Evolutionary conservation across 2,329 filamentous ascomycete species (phyloP).

Genomic region (Stemphylium vesicarium): DNA sequence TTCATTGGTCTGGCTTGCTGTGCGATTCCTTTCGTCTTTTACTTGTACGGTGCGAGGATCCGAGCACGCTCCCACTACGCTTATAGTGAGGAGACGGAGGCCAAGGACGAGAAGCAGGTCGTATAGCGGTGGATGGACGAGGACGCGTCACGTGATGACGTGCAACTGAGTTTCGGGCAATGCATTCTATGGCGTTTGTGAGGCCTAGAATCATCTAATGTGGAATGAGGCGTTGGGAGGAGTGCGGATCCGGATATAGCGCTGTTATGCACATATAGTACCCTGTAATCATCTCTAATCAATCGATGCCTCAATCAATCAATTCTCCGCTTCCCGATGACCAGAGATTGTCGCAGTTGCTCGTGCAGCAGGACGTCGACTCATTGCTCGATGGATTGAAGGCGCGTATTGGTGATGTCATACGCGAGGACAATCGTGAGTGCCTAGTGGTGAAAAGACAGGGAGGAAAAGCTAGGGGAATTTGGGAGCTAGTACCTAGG

Average conservation of each 20-base stretch:
- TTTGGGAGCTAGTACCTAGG: not conserved
- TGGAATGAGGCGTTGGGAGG: not conserved
- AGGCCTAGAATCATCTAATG: not conserved
- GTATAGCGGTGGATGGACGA: conserved; percentile 11
- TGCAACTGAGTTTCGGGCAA: conserved; percentile 3
- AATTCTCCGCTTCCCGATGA: not conserved
- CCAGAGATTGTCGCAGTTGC: not conserved
- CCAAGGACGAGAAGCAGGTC: conserved; percentile 31
- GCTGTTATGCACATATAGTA: not conserved
- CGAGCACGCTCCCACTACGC: conserved; percentile 74
- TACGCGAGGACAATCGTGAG: not conserved
- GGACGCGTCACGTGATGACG: conserved; percentile 6
- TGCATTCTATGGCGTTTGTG: conserved; percentile 18
- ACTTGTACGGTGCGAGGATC: conserved; percentile 75
- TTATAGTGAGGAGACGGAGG: conserved; percentile 65
- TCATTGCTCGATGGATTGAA: not conserved
- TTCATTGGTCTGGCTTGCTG: conserved; percentile 81
- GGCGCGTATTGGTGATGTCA: conserved; percentile 7
- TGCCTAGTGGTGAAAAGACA: not conserved
- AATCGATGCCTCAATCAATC: not conserved
- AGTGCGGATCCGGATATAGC: not conserved
- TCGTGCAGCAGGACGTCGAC: not conserved
- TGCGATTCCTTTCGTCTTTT: conserved; percentile 83
- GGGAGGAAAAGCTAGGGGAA: not conserved
- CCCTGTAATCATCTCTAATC: not conserved